These are phyloP conservation scores for Ophiosphaerella herpotricha DNA, from an alignment of 2,329 filamentous ascomycete species.

Conservation along the genomic window DNA sequence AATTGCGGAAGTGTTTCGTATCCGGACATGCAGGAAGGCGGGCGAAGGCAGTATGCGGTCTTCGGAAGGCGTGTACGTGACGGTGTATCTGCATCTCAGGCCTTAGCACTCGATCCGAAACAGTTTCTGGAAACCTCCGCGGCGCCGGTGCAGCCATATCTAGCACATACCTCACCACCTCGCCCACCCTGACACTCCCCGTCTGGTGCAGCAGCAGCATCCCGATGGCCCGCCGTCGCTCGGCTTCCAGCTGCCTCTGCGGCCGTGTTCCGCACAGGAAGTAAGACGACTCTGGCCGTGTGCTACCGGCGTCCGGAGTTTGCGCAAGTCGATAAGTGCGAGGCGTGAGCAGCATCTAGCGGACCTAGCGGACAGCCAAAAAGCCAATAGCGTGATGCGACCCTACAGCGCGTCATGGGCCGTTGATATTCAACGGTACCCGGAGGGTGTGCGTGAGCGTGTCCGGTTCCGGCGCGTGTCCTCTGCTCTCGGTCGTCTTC, in stretches of 20 bases:
- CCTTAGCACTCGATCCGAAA: conserved; percentile 12
- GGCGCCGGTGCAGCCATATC: background rate
- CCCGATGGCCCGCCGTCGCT: conserved; percentile 38
- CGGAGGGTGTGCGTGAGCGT: background rate
- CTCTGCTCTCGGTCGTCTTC: background rate
- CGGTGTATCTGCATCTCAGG: conserved; percentile 63
- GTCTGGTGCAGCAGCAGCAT: conserved; percentile 94
- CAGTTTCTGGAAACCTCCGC: conserved; percentile 5
- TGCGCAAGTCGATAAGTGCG: conserved; percentile 47
- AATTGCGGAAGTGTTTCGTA: conserved; percentile 90
- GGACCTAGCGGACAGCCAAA: conserved; percentile 16
- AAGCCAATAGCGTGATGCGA: conserved; percentile 17
- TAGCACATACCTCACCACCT: conserved; percentile 76
- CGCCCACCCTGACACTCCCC: conserved; percentile 90
- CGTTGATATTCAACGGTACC: conserved; percentile 6
- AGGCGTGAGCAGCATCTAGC: conserved; percentile 43
- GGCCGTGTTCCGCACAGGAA: conserved; percentile 37
- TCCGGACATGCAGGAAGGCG: conserved; percentile 76
- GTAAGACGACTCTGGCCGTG: conserved; percentile 37
- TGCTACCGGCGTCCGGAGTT: conserved; percentile 39
- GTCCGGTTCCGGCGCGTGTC: background rate
- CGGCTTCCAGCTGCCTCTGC: conserved; percentile 39
- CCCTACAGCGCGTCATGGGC: conserved; percentile 20
- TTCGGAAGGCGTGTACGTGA: conserved; percentile 87
- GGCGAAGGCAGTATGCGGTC: conserved; percentile 91